Conservation (phyloP, 2,329 filamentous ascomycete species). For the Aspergillus flavus region DNA sequence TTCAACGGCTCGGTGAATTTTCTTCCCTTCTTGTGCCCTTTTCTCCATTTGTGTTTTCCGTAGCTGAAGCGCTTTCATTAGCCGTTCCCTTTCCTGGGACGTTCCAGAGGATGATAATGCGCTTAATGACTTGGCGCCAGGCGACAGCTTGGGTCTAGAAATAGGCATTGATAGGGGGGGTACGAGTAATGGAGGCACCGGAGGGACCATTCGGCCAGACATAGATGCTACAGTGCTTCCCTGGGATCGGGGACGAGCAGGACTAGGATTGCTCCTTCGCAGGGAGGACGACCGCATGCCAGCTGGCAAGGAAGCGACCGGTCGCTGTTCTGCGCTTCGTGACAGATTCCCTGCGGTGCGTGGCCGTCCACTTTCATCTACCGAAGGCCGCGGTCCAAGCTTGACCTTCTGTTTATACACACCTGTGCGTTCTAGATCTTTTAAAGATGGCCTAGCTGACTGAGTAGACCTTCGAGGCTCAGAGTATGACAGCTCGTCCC, state of each 20-base stretch:
- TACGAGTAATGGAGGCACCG: conserved; percentile 43
- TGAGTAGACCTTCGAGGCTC: conserved; percentile 44
- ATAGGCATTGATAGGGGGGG: conserved; percentile 40
- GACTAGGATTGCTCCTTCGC: conserved; percentile 52
- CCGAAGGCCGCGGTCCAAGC: conserved; percentile 80
- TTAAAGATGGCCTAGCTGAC: conserved; percentile 47
- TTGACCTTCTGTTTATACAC: conserved; percentile 70
- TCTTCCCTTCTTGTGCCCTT: conserved; percentile 34
- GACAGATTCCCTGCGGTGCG: conserved; percentile 57
- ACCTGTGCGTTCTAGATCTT: conserved; percentile 46
- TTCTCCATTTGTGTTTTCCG: conserved; percentile 74
- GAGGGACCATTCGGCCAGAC: conserved; percentile 35
- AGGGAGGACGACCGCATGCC: conserved; percentile 69
- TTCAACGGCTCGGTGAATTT: conserved; percentile 23
- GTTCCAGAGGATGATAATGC: conserved; percentile 58
- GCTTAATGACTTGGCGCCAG: conserved; percentile 47
- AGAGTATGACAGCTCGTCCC: conserved; percentile 40
- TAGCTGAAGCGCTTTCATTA: conserved; percentile 93
- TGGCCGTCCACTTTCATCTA: conserved; percentile 61
- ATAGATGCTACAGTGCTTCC: conserved; percentile 36
- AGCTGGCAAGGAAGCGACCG: conserved; percentile 76
- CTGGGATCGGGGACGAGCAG: conserved; percentile 48
- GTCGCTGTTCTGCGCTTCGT: conserved; percentile 58
- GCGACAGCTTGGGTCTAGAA: conserved; percentile 39
- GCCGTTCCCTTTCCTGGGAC: conserved; percentile 83